A percentile compares a stretch with the other conserved stretches of the same genome.
Evolutionary conservation across 805 yeast genomes (phyloP).

Genomic region (Saccharomycopsis fermentans): DNA sequence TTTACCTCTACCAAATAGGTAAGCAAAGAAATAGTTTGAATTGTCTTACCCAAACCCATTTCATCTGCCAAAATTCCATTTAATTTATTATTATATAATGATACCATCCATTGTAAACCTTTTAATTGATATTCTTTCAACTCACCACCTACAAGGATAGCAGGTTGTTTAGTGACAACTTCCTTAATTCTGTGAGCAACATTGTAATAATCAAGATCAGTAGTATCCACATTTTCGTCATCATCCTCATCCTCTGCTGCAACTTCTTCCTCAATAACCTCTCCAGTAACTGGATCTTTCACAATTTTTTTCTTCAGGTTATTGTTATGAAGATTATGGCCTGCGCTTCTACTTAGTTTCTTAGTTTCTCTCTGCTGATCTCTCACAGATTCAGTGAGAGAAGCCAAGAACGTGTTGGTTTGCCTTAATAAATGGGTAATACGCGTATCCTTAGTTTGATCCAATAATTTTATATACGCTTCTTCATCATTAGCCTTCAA

Average conservation of each 20-base stretch:
- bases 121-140: constrained; percentile 78
- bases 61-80: constrained; percentile 97
- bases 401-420: constrained; percentile 67
- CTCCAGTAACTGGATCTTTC: not conserved
- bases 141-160: constrained; percentile 63
- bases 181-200: constrained; percentile 74
- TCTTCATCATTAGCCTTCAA: constrained; percentile 83
- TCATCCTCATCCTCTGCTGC: constrained; percentile 24
- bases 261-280: not conserved
- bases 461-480: constrained; percentile 72
- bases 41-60: constrained; percentile 96
- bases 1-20: constrained; percentile 63
- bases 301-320: not conserved
- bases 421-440: constrained; percentile 74
- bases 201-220: constrained; percentile 67
- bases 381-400: constrained; percentile 69
- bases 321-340: constrained; percentile 13
- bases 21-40: constrained; percentile 68
- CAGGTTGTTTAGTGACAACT: constrained; percentile 54
- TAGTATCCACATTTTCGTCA: constrained; percentile 41
- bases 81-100: constrained; percentile 81
- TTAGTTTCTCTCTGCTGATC: constrained; percentile 57
- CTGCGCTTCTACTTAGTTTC: constrained; percentile 21
- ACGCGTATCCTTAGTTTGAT: constrained; percentile 81
- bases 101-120: constrained; percentile 98